Conservation (phyloP, 2,329 filamentous ascomycete species). For the Epichloe scottii region DNA sequence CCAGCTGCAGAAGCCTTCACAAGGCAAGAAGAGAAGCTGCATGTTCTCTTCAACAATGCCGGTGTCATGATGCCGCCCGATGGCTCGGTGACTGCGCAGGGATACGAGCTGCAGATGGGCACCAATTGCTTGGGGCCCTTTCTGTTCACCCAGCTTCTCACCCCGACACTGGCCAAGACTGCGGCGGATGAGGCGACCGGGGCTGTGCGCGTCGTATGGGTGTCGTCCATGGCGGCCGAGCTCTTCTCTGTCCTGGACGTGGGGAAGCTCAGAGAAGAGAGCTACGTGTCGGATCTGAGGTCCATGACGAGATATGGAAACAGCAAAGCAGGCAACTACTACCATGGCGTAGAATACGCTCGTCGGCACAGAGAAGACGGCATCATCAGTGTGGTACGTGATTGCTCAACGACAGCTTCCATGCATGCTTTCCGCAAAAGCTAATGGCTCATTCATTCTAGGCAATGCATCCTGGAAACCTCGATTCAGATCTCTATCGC, state of each 20-base stretch:
- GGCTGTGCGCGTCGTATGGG: constrained; percentile 4
- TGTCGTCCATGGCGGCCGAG: constrained; percentile 1
- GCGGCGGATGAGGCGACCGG: constrained; percentile 1
- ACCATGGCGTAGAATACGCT: constrained; percentile 20
- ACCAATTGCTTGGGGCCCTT: constrained; percentile 4
- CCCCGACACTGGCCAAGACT: constrained; percentile 3
- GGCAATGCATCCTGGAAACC: constrained; percentile 27
- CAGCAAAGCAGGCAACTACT: constrained; percentile 21
- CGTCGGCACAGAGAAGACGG: constrained; percentile 15
- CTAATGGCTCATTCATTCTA: too few species aligned
- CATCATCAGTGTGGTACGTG: constrained; percentile 13
- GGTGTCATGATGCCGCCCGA: constrained; percentile 29
- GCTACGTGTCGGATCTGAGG: too few species aligned
- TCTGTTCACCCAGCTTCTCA: constrained; percentile 2
- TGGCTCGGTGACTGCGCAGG: constrained; percentile 27
- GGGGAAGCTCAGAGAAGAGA: constrained; percentile 11
- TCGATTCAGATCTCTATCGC: constrained; percentile 25
- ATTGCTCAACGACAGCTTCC: too few species aligned
- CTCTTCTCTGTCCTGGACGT: background rate
- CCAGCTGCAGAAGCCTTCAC: constrained; percentile 20
- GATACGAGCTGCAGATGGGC: constrained; percentile 25
- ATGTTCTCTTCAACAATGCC: constrained; percentile 33
- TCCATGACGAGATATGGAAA: constrained; percentile 6
- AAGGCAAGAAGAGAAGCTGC: constrained; percentile 18
- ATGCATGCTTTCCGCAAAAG: too few species aligned